Conservation (phyloP, 345 rosid species). For the Garcia nutans region DNA sequence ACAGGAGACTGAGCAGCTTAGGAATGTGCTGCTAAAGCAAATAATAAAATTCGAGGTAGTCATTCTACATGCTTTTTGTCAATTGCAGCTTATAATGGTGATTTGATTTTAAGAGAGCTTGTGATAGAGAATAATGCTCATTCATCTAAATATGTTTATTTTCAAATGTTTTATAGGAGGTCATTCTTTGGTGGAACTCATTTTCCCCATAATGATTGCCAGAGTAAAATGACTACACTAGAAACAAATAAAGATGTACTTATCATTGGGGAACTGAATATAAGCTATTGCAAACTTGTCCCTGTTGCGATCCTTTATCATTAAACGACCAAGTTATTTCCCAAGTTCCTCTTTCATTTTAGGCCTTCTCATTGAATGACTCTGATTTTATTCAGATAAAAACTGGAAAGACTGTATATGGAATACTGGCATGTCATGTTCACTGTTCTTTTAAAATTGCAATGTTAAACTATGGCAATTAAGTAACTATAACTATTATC, state of each 20-base stretch:
- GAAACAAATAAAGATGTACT: not conserved
- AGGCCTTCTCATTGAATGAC: not conserved
- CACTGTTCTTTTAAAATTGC: not conserved
- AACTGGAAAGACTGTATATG: not conserved
- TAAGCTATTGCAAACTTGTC: not conserved
- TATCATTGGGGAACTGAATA: not conserved
- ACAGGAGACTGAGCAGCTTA: slow-evolving; percentile 59
- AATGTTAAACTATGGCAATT: not conserved
- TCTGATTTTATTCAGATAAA: not conserved
- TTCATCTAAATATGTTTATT: not conserved
- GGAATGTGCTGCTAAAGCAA: slow-evolving; percentile 45
- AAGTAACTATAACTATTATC: not conserved
- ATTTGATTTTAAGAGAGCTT: not conserved
- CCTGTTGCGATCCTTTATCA: not conserved
- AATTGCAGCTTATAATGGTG: not conserved
- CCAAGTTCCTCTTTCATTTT: not conserved
- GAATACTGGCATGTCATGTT: not conserved
- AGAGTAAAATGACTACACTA: not conserved
- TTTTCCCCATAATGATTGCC: no score
- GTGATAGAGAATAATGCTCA: not conserved
- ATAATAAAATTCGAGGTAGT: slow-evolving; percentile 51
- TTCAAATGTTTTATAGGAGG: not conserved
- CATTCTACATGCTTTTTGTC: slow-evolving; percentile 5
- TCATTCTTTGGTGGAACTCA: not conserved
- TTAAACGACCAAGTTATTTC: not conserved